Evolutionary conservation across 73 alveolate species (phyloP).

Genomic region (Paramecium pentaurelia): DNA sequence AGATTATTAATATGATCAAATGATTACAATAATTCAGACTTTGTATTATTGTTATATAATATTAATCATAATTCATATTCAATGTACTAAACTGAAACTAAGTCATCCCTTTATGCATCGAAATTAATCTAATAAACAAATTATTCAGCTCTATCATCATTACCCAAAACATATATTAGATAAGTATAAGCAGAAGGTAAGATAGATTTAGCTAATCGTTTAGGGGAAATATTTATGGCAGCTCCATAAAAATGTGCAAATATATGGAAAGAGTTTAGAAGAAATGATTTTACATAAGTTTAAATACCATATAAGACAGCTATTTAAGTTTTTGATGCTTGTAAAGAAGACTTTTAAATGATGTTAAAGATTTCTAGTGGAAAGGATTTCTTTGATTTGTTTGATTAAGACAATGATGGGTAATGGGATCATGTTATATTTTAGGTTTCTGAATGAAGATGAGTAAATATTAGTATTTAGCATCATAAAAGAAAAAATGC

Average conservation of each 20-base stretch:
- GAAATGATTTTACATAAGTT: slow-evolving; percentile 27
- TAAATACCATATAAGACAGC: slow-evolving; percentile 33
- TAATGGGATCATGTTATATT: background rate
- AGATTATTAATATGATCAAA: background rate
- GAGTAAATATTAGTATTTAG: slow-evolving; percentile 55
- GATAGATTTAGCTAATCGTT: background rate
- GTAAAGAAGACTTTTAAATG: slow-evolving; percentile 37
- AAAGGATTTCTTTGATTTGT: slow-evolving; percentile 50
- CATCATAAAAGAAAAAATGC: slow-evolving; percentile 50
- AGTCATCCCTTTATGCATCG: slow-evolving; percentile 30
- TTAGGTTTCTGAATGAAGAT: slow-evolving; percentile 54
- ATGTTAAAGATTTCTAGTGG: slow-evolving; percentile 31
- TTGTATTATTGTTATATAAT: background rate
- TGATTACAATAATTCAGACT: background rate
- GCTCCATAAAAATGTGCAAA: slow-evolving; percentile 33
- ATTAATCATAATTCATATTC: background rate
- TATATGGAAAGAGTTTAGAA: slow-evolving; percentile 33
- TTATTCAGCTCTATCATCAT: slow-evolving; percentile 26
- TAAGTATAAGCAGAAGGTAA: slow-evolving; percentile 23
- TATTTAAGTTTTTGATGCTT: slow-evolving; percentile 13
- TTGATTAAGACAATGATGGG: slow-evolving; percentile 65
- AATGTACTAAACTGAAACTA: background rate
- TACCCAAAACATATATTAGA: background rate
- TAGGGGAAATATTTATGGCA: slow-evolving; percentile 32
- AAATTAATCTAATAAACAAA: background rate